Conservation (phyloP, 2,329 filamentous ascomycete genomes). For the Calonectria henricotiae region DNA sequence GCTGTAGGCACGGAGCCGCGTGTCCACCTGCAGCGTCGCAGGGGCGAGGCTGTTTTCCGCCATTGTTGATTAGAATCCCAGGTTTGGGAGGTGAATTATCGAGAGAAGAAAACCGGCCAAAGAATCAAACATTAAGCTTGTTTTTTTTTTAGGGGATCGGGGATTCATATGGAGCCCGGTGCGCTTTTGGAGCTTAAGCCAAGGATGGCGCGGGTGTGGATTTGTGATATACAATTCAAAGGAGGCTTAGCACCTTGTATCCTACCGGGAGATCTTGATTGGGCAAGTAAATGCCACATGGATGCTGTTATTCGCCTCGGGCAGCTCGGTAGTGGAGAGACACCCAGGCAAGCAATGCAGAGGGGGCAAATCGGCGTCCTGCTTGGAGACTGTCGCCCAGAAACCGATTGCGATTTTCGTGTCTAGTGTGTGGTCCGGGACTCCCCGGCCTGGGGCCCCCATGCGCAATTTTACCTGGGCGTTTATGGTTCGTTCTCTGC, state of each 20-base stretch:
- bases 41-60: conserved; percentile 6
- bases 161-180: conserved; percentile 18
- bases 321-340: conserved; percentile 1
- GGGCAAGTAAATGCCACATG: conserved; percentile 12
- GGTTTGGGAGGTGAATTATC: background rate
- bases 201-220: background rate
- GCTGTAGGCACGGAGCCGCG: conserved; percentile 20
- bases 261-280: background rate
- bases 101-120: background rate
- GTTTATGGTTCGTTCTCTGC: conserved; percentile 20
- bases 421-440: background rate
- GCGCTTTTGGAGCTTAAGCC: background rate
- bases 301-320: conserved; percentile 12
- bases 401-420: background rate
- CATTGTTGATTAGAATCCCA: conserved; percentile 3
- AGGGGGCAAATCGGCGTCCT: background rate
- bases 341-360: conserved; percentile 10
- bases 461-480: conserved; percentile 22
- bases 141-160: background rate
- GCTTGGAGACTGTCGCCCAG: conserved; percentile 3
- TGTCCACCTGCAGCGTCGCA: conserved; percentile 16
- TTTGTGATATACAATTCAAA: conserved; percentile 22
- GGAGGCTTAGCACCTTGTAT: background rate
- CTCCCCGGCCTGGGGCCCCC: background rate
- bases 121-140: background rate